A percentile compares a stretch with the other conserved stretches of the same genome.
phyloP scores from a whole-genome alignment of 2,329 filamentous ascomycete genomes.

The Trichoderma harzianum region DNA sequence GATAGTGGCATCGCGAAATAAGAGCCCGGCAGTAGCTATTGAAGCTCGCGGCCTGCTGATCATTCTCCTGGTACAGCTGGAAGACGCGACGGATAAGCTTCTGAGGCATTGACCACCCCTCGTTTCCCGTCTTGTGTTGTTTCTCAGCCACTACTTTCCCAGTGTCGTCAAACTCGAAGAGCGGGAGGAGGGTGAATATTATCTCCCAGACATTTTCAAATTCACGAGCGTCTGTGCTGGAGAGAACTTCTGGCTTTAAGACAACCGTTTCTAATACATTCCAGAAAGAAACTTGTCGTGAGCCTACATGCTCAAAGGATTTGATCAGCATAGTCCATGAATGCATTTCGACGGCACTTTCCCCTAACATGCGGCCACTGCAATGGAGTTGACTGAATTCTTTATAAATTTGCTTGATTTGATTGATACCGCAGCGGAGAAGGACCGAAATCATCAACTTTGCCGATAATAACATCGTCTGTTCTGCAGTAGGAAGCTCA shows the following conservation, averaged over 20 bases:
- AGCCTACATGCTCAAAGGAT: slow-evolving; percentile 46
- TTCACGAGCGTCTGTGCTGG: slow-evolving; percentile 40
- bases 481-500: slow-evolving; percentile 46
- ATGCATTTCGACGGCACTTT: slow-evolving; percentile 43
- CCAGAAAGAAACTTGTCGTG: slow-evolving; percentile 58
- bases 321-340: slow-evolving; percentile 60
- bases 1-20: slow-evolving; percentile 58
- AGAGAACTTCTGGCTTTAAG: slow-evolving; percentile 22
- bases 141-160: slow-evolving; percentile 45
- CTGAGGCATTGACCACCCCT: slow-evolving; percentile 61
- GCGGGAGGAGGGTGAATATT: slow-evolving; percentile 59
- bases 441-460: slow-evolving; percentile 40
- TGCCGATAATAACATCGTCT: slow-evolving; percentile 43
- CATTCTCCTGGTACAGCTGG: slow-evolving; percentile 53
- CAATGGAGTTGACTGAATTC: slow-evolving; percentile 43
- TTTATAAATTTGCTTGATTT: slow-evolving; percentile 46
- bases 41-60: slow-evolving; percentile 57
- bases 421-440: slow-evolving; percentile 39
- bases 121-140: slow-evolving; percentile 32
- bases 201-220: slow-evolving; percentile 58
- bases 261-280: slow-evolving; percentile 50
- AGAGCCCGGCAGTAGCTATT: slow-evolving; percentile 62
- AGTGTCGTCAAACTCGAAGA: slow-evolving; percentile 55
- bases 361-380: slow-evolving; percentile 51
- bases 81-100: slow-evolving; percentile 56